Base-by-base conservation (phyloP, 768 basidiomycete genomes). In the Kwoniella newhampshirensis region DNA sequence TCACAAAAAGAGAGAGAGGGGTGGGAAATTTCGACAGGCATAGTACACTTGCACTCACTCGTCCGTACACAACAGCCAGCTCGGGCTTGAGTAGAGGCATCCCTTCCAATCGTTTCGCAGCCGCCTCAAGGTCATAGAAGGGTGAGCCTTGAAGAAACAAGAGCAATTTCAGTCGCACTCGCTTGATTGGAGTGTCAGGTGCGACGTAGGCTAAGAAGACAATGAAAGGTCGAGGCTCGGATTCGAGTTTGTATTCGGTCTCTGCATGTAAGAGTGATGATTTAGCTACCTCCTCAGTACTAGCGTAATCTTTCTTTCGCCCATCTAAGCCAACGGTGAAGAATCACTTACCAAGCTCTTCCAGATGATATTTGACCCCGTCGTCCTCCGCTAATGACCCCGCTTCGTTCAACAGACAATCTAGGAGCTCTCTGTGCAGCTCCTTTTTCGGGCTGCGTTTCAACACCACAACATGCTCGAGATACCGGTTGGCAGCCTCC, bases 161-260 rank as follows among this genome's bases (percentile, higher is more conserved):
- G n/a, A 86, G 78, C 0, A 84, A 80, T 72, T 88, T 89, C 62
- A 94, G 80, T 23, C 91, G 83, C 1, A 79, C 78, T 18, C 83
- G 82, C 74, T 91, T 91, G 55, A 84, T 81, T 15, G 82, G 81
- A 0, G 89, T 88, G 54, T 88, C 83, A 1, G 89, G 89, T 3
- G 89, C 88, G 21, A 87, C 87, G n/a, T 87, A 85, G 2, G 86
- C 81, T 60, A 93, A 86, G 75, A 91, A 90, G 4, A 85, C 81
- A 25, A 47, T 43, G 41, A 66, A 71, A 12, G 66, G 65, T 35
- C 66, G 48, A 40, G 67, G 62, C 17, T 62, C 68, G 7, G 50
- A 28, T 45, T 53, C 57, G 1, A 73, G 57, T 26, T 66, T 63
- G 32, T 70, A 73, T 48, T 73, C 71, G 42, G 71, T 54, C 21